Percentiles rank a stretch among this genome's conserved stretches.
Evolutionary conservation across 2,329 filamentous ascomycete species (phyloP).

Genomic region (Pyrenophora graminea): DNA sequence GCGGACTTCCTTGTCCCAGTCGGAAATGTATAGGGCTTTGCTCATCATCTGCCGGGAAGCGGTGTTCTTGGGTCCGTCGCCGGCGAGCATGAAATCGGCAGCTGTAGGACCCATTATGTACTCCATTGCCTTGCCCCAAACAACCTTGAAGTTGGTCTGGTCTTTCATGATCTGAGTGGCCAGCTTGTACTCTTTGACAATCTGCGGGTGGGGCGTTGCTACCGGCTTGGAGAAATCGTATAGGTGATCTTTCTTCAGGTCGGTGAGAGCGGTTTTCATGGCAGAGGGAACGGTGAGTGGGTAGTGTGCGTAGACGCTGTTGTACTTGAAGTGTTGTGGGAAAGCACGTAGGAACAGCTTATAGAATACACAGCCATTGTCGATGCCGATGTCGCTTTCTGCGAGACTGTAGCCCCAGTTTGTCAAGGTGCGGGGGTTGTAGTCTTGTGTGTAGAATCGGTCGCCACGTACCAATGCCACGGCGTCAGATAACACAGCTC

Average conservation of each 20-base stretch:
- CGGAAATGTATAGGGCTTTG: slow-evolving; percentile 62
- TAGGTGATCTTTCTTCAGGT: slow-evolving; percentile 67
- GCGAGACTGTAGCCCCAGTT: slow-evolving; percentile 83
- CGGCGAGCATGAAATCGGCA: slow-evolving; percentile 60
- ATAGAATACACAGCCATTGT: slow-evolving; percentile 83
- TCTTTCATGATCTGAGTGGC: slow-evolving; percentile 66
- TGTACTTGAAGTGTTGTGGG: slow-evolving; percentile 75
- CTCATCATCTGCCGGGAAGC: slow-evolving; percentile 45
- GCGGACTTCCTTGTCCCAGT: slow-evolving; percentile 68
- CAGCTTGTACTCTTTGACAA: slow-evolving; percentile 65
- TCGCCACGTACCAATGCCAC: slow-evolving; percentile 79
- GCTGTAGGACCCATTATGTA: slow-evolving; percentile 64
- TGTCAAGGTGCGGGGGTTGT: slow-evolving; percentile 69
- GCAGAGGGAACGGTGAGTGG: slow-evolving; percentile 72
- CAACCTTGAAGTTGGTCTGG: slow-evolving; percentile 64
- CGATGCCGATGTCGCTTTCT: slow-evolving; percentile 71
- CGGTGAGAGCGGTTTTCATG: slow-evolving; percentile 71
- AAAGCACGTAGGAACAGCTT: slow-evolving; percentile 81
- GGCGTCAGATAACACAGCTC: slow-evolving; percentile 76
- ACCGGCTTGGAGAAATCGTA: slow-evolving; percentile 72
- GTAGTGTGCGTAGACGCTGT: slow-evolving; percentile 83
- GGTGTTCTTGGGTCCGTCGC: slow-evolving; percentile 39
- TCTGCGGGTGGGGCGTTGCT: slow-evolving; percentile 50
- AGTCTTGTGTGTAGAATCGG: slow-evolving; percentile 78
- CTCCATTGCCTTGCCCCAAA: slow-evolving; percentile 67